phyloP scores from a whole-genome alignment of 495 filamentous ascomycete genomes.

The Xylaria bambusicola region DNA sequence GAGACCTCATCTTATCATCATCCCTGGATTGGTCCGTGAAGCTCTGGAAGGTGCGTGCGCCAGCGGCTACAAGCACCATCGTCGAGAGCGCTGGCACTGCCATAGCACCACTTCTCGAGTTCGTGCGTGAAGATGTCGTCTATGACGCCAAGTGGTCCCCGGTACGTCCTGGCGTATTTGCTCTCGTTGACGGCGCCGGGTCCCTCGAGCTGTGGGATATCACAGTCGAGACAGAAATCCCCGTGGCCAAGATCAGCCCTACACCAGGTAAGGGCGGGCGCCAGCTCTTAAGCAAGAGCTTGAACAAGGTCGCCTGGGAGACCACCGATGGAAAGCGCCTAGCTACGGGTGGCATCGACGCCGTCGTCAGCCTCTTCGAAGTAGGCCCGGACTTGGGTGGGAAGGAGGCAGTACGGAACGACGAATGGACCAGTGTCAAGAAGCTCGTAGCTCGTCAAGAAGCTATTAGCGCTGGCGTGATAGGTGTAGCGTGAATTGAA shows the following conservation, averaged over 20 bases:
- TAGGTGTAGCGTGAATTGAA: slow-evolving; percentile 27
- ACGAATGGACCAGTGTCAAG: slow-evolving; percentile 92
- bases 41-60: slow-evolving; percentile 88
- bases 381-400: slow-evolving; percentile 84
- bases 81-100: slow-evolving; percentile 51
- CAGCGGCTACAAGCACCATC: slow-evolving; percentile 61
- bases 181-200: slow-evolving; percentile 89
- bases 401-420: slow-evolving; percentile 71
- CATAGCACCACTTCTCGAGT: slow-evolving; percentile 78
- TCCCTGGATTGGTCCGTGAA: slow-evolving; percentile 96
- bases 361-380: slow-evolving; percentile 88
- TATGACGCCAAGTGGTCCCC: slow-evolving; percentile 97
- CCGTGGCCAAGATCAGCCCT: slow-evolving; percentile 73
- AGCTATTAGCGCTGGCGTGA: slow-evolving; percentile 40
- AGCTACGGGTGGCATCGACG: slow-evolving; percentile 87
- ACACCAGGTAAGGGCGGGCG: slow-evolving; percentile 59
- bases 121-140: slow-evolving; percentile 90
- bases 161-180: slow-evolving; percentile 87
- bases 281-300: slow-evolving; percentile 68
- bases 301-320: slow-evolving; percentile 96
- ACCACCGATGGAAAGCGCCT: slow-evolving; percentile 79
- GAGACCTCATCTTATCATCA: slow-evolving; percentile 84
- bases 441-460: slow-evolving; percentile 74
- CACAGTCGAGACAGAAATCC: slow-evolving; percentile 87
- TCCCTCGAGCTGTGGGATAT: slow-evolving; percentile 95